Evolutionary conservation across 305 asterid species (phyloP), one percentile per base, ranked within the genome.

Genomic region (Caryopteris hybrid): DNA sequence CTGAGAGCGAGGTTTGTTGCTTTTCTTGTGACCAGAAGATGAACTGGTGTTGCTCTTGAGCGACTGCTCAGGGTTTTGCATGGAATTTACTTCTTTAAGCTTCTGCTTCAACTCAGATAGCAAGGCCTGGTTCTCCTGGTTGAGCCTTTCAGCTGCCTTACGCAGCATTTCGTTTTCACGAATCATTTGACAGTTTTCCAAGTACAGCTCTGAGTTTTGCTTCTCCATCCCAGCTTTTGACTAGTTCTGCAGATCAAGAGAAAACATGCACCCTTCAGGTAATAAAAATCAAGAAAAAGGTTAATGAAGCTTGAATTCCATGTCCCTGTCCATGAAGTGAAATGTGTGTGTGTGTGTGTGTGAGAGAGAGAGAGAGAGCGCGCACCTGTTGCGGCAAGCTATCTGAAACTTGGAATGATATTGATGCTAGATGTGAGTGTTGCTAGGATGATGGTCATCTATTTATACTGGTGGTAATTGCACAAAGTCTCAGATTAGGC

Each of bases 131-230:
- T 87, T 84, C 81, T 88, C 91, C 81, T 61, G 70, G 78, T 18
- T 69, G 68, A 89, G 89, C 8, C 7, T 61, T 25, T 77, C 82
- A 10, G 90, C 95, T 74, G 75, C 60, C 80, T 65, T 76, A 48
- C 86, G 79, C 74, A 85, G 84, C 79, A 66, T 78, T 67, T 83
- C 85, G 33, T 91, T 87, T 53, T 84, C 74, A 0, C 64, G 68
- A 59, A 80, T 78, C 56, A 85, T 79, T 27, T 78, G 74, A 52
- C 69, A 77, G 81, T 87, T 88, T 17, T 84, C 85, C 88, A 46
- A 53, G 78, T 78, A 77, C 58, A 91, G 84, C 57, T 83, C 81
- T 2, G 75, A 10, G 73, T 80, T 87, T 41, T 72, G 57, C 74
- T 71, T 79, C 66, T 86, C 88, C 92, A 88, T 79, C 45, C 78